These are phyloP conservation scores for Penicillium longicatenatum DNA, from an alignment of 495 filamentous ascomycete genomes.

Conservation along the genomic window DNA sequence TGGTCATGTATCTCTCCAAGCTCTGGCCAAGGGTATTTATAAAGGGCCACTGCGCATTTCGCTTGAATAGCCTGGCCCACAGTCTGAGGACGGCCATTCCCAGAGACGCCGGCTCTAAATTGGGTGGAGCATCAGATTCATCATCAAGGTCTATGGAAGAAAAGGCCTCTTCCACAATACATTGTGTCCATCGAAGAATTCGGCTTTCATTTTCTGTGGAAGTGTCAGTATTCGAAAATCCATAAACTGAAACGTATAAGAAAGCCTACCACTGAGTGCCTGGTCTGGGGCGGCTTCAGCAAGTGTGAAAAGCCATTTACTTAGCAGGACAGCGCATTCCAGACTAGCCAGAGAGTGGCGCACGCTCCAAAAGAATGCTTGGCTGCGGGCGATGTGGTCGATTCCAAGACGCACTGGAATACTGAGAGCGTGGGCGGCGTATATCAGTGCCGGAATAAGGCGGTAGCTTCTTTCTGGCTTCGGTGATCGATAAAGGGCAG, in stretches of 20 bases:
- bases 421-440: constrained; percentile 42
- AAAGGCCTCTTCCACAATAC: constrained; percentile 43
- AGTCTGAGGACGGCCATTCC: constrained; percentile 37
- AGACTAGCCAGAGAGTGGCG: constrained; percentile 50
- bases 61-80: constrained; percentile 41
- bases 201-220: constrained; percentile 40
- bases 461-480: constrained; percentile 39
- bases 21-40: constrained; percentile 44
- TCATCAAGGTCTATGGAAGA: constrained; percentile 38
- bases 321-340: constrained; percentile 50
- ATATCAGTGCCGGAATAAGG: constrained; percentile 41
- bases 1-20: constrained; percentile 34
- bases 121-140: constrained; percentile 27
- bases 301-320: constrained; percentile 50
- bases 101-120: constrained; percentile 31
- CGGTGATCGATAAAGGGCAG: constrained; percentile 34
- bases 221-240: background rate
- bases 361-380: constrained; percentile 53
- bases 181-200: constrained; percentile 41
- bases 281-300: constrained; percentile 34
- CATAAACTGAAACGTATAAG: background rate
- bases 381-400: constrained; percentile 45
- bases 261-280: constrained; percentile 33
- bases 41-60: constrained; percentile 44
- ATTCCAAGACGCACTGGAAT: constrained; percentile 45